Evolutionary conservation across 2,329 filamentous ascomycete species (phyloP), one percentile per base, ranked within the genome.

Genomic region (Monosporascus ibericus): DNA sequence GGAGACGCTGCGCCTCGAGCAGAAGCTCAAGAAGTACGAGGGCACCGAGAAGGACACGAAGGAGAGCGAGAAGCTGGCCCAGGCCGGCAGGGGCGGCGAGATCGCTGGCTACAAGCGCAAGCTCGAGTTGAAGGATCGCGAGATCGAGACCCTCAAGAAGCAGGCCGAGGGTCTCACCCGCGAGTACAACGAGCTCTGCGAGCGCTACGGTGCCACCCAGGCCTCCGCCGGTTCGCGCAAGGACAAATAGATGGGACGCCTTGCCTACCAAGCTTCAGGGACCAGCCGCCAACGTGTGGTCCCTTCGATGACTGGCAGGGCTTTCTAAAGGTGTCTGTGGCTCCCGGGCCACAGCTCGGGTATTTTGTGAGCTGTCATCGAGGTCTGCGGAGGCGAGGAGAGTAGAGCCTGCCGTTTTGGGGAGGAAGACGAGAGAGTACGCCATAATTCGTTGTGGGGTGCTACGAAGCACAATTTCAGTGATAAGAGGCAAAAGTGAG

Each of bases 101-200:
- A 82, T 96, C 58, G 81, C 80, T 50, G 71, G 74, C 53, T 80
- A 92, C 55, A 84, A 78, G 74, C 79, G 82, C 75, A 78, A 95
- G 69, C 78, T 95, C 58, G 84, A 84, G 56, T 79, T 82, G 70
- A 92, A 91, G 76, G 88, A 96, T 60, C 81, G 80, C 60, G 91
- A 97, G 65, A 82, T 96, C 61, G 83, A 87, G 73, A 89, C 83
- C 52, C 77, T 97, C 63, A 95, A 95, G 86, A 95, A 95, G 80
- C 94, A 99, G 81, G 82, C 85, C 57, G 83, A 88, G 68, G 88
- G 88, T 49, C 79, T 97, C 55, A 84, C 85, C 70, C 82, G 84
- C 68, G 92, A 95, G 77, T 97, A 96, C 73, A 83, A 89, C 69
- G 84, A 86, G 61, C 78, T 97, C 63, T 85, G 89, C 58, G 92